These are phyloP conservation scores for Phyllosticta citriasiana DNA, from an alignment of 2,329 filamentous ascomycete species.

Conservation along the genomic window DNA sequence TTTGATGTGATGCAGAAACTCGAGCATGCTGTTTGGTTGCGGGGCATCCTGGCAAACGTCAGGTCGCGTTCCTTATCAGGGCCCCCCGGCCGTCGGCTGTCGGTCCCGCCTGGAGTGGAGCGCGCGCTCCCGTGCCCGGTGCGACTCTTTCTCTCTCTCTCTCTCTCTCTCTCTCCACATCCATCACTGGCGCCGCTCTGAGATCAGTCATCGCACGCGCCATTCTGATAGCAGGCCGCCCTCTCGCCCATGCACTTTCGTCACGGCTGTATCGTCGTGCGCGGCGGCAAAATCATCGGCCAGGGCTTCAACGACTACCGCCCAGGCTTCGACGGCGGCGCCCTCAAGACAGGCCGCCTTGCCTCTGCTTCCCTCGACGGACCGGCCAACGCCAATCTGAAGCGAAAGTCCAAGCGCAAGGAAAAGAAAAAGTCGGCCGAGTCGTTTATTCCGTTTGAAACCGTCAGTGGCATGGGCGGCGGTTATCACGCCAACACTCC, in stretches of 20 bases:
- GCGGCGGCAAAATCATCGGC: constrained; percentile 44
- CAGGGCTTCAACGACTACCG: constrained; percentile 43
- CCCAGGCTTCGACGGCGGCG: constrained; percentile 40
- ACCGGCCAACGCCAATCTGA: constrained; percentile 29
- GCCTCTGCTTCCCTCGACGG: constrained; percentile 24
- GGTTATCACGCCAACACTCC: constrained; percentile 33
- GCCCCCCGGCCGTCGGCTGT: no score
- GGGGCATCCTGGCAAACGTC: background rate
- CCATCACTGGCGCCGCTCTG: no score
- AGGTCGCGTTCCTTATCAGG: background rate
- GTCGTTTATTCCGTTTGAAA: constrained; percentile 32
- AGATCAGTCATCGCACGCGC: background rate
- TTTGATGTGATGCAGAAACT: background rate
- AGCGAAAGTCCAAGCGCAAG: constrained; percentile 26
- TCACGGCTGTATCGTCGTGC: constrained; percentile 42
- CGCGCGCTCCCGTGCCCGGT: background rate
- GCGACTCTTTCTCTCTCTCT: no score
- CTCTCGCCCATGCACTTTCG: constrained; percentile 41
- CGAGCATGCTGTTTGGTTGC: background rate
- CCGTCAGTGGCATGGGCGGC: constrained; percentile 18
- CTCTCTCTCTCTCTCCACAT: no score
- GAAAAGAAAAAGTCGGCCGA: constrained; percentile 12
- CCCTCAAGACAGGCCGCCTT: constrained; percentile 38
- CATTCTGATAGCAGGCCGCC: constrained; percentile 30
- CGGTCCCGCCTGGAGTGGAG: no score